Evolutionary conservation across 441 rosid genomes (phyloP).

Genomic region (Arabidopsis lyrata): DNA sequence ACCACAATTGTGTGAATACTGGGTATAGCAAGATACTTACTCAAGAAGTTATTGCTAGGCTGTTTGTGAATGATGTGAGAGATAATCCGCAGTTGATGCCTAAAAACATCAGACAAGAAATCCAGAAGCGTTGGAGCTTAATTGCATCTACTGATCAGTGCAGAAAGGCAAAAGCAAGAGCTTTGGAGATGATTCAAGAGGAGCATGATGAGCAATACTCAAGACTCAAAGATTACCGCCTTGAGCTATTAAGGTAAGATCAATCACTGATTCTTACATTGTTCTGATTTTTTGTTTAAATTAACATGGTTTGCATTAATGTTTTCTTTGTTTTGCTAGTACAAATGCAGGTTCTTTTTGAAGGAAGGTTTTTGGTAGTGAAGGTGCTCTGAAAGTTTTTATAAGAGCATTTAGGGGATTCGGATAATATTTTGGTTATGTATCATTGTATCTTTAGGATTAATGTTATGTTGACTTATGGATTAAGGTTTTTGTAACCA

Average conservation of each 20-base stretch:
- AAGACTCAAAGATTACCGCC: background rate
- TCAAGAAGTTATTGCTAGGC: constrained; percentile 1
- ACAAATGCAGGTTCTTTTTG: background rate
- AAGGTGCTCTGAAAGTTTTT: too few species aligned
- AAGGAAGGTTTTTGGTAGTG: too few species aligned
- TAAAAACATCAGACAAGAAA: background rate
- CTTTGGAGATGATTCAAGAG: background rate
- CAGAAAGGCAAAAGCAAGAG: background rate
- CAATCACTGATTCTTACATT: background rate
- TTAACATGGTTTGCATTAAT: too few species aligned
- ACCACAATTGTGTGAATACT: background rate
- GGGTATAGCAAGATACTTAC: background rate
- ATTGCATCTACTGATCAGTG: background rate
- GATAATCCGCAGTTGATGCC: background rate
- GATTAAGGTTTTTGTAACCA: too few species aligned
- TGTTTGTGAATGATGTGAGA: background rate
- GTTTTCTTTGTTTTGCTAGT: too few species aligned
- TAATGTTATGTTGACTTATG: too few species aligned
- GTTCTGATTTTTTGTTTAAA: too few species aligned
- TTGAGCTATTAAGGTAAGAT: background rate
- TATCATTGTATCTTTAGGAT: too few species aligned
- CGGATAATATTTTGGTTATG: too few species aligned
- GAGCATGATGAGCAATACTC: constrained; percentile 5
- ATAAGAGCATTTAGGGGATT: too few species aligned
- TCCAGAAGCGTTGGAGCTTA: background rate